These are phyloP conservation scores for Ballota nigra DNA, from an alignment of 257 asterid genomes.

Conservation along the genomic window DNA sequence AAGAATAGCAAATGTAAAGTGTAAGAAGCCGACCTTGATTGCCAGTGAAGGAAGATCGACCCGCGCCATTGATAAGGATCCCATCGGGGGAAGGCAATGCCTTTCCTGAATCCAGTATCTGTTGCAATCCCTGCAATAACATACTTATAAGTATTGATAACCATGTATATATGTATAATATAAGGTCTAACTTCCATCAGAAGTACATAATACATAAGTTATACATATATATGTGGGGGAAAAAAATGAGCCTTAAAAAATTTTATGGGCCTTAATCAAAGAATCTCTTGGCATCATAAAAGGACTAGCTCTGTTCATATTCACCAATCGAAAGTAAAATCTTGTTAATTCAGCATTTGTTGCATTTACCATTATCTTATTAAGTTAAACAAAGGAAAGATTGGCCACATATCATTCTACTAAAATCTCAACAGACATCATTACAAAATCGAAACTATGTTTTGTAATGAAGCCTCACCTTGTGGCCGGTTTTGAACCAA, in stretches of 20 bases:
- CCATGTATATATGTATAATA: background rate
- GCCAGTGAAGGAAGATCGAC: conserved; percentile 56
- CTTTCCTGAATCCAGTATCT: conserved; percentile 71
- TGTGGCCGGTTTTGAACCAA: conserved; percentile 73
- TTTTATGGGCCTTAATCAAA: no score
- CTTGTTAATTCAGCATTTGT: background rate
- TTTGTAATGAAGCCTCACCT: conserved; percentile 38
- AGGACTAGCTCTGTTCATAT: background rate
- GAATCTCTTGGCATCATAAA: no score
- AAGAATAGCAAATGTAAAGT: background rate
- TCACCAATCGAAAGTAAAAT: background rate
- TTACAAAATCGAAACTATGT: background rate
- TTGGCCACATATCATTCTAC: no score
- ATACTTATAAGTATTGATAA: background rate
- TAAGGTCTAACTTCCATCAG: background rate
- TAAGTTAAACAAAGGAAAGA: background rate
- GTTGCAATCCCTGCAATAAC: conserved; percentile 65
- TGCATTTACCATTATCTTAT: background rate
- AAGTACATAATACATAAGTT: background rate
- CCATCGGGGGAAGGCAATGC: conserved; percentile 76
- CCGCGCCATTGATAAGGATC: conserved; percentile 72
- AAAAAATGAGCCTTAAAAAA: no score
- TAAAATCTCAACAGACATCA: background rate
- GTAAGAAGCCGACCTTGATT: conserved; percentile 72
- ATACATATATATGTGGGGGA: no score